Evolutionary conservation across 352 stramenopile species (phyloP), one percentile per base, ranked within the genome.

Genomic region (Phytophthora podocarpi): DNA sequence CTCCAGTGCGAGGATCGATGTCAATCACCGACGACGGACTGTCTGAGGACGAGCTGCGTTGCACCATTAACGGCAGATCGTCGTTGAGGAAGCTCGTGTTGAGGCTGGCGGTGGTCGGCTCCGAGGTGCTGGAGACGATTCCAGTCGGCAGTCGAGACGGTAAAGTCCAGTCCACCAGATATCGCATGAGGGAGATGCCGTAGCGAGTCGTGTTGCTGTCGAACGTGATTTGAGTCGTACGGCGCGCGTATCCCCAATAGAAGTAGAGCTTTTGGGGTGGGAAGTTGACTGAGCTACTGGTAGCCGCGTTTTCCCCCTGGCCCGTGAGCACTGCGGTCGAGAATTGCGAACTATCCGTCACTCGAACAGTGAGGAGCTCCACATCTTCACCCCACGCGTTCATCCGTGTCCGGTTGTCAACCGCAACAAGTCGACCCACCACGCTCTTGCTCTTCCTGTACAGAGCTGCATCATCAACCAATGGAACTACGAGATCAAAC

Each of bases 271-370:
- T 77, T 5, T 57, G 13, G 1, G 78, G 80, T 4, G 76, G 76
- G 15, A 80, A 87, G 2, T 69, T 51, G 7, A 50, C 34, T 0
- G 36, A 37, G 9, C 30, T n/a, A n/a, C n/a, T n/a, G n/a, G n/a
- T 57, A 10, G 50, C 40, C 11, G 34, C 36, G 16, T 62, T 59
- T 13, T 75, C 59, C 0, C 53, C 64, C 8, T 66, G 35, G 0
- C 68, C 68, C 12, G 53, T 55, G 15, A 81, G 47, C 7, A 88
- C 28, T 1, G 64, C 64, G 1, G 74, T 90, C 16, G 70, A 73
- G 64, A 90, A 90, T 46, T 89, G 78, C 5, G 78, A 86, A 7
- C 80, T 70, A 26, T 90, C 78, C 0, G 78, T 88, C 10, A 74
- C 58, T 4, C 72, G 62, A 16, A 66, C 27, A 4, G 39, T 48